Evolutionary conservation across 2,329 filamentous ascomycete species (phyloP), one percentile per base, ranked within the genome.

Genomic region (Penicillium sp.): DNA sequence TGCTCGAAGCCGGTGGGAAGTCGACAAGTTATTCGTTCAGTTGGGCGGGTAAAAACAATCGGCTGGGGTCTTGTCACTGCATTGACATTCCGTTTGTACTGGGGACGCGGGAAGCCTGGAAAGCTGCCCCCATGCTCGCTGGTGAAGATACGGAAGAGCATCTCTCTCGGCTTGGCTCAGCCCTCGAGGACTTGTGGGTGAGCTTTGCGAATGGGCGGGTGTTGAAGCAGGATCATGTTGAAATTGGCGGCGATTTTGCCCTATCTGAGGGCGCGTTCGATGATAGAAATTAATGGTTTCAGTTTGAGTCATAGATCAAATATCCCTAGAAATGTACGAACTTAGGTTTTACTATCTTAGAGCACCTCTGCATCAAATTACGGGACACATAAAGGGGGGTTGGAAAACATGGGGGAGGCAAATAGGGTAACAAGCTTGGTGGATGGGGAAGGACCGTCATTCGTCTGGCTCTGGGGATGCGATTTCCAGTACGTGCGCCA

Each of bases 1-100:
- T 59, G 7, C 14, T 51, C 6, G 19, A 55, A 39, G 46, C 47
- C 2, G 56, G 52, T n/a, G 53, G 57, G 7, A 51, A 14, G 1
- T 49, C 57, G 10, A 52, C 52, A 31, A 52, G 9, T 18, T 59
- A 53, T 31, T 50, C 52, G 4, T 56, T 59, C 41, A 9, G n/a
- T 1, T 56, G 52, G 57, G 22, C 47, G 4, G 47, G 33, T n/a
- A 24, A 24, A 13, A 27, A 35, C 7, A 50, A 41, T 14, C 4
- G 14, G 2, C 18, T 53, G 3, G 57, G 49, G 3, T 27, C 49
- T 2, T 56, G 52, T 22, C 57, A 56, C 24, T 56, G 47, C 33
- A 53, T 59, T 24, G 57, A 59, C 36, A 53, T 53, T 24, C 49
- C 57, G 4, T 59, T 56, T 22, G 41, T 56, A 7, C 36, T 56